These are phyloP conservation scores for Pseudevernia furfuracea DNA, from an alignment of 495 filamentous ascomycete genomes.

Conservation along the genomic window DNA sequence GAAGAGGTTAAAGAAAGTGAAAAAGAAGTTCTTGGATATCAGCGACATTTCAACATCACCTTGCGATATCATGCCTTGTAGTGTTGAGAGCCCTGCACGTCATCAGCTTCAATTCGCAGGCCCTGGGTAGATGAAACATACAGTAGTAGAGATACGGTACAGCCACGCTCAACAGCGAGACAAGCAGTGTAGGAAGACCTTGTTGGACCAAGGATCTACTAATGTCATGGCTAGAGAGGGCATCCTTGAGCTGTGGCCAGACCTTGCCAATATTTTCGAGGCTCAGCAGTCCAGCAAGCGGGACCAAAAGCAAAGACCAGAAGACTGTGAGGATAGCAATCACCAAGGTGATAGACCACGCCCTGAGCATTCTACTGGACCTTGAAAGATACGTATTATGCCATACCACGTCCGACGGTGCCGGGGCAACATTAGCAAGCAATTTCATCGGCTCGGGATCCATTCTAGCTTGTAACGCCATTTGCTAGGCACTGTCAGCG, in stretches of 20 bases:
- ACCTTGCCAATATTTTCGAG: conserved; percentile 67
- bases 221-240: conserved; percentile 58
- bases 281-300: conserved; percentile 69
- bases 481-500: conserved; percentile 47
- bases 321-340: conserved; percentile 77
- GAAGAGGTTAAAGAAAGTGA: conserved; percentile 98
- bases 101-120: conserved; percentile 11
- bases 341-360: conserved; percentile 74
- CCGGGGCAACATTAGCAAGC: conserved; percentile 76
- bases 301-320: conserved; percentile 81
- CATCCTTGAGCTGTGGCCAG: conserved; percentile 59
- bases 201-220: conserved; percentile 72
- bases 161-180: conserved; percentile 77
- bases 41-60: conserved; percentile 91
- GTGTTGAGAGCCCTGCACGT: conserved; percentile 59
- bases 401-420: conserved; percentile 88
- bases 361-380: conserved; percentile 59
- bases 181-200: conserved; percentile 73
- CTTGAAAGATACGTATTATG: conserved; percentile 83
- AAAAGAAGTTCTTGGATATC: conserved; percentile 99
- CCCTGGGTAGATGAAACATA: conserved; percentile 29
- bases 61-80: conserved; percentile 90
- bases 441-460: conserved; percentile 80
- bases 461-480: conserved; percentile 87
- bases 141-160: conserved; percentile 95